A percentile compares a stretch with the other conserved stretches of the same genome.
phyloP scores from a whole-genome alignment of 148 eudicot species.

The Rhododendron henanense region DNA sequence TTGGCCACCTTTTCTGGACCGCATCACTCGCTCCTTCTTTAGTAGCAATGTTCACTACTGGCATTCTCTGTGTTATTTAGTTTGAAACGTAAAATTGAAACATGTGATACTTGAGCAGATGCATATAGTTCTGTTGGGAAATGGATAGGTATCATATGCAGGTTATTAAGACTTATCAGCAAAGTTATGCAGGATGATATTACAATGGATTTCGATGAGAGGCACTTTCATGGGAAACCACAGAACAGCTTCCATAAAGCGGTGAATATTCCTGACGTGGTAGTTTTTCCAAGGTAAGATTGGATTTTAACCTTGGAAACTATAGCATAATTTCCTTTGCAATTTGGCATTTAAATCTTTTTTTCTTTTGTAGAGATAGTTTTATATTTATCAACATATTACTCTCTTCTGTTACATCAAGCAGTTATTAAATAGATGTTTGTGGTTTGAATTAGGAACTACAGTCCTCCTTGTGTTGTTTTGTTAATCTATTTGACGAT shows the following conservation, averaged over 20 bases:
- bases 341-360: neutral
- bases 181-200: slow-evolving; percentile 53
- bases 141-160: neutral
- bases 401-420: neutral
- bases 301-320: neutral
- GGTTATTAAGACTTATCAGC: neutral
- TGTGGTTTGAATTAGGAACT: neutral
- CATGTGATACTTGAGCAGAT: neutral
- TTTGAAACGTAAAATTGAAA: neutral
- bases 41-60: neutral
- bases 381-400: neutral
- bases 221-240: slow-evolving; percentile 88
- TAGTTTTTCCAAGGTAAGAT: slow-evolving; percentile 69
- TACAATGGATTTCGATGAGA: slow-evolving; percentile 84
- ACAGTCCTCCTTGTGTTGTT: neutral
- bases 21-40: neutral
- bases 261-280: slow-evolving; percentile 87
- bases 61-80: neutral
- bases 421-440: neutral
- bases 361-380: neutral
- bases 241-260: slow-evolving; percentile 96
- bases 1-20: no score
- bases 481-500: neutral
- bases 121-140: neutral
- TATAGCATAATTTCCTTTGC: neutral